Conservation (phyloP, 805 yeast genomes). For the Wickerhamomyces canadensis region DNA sequence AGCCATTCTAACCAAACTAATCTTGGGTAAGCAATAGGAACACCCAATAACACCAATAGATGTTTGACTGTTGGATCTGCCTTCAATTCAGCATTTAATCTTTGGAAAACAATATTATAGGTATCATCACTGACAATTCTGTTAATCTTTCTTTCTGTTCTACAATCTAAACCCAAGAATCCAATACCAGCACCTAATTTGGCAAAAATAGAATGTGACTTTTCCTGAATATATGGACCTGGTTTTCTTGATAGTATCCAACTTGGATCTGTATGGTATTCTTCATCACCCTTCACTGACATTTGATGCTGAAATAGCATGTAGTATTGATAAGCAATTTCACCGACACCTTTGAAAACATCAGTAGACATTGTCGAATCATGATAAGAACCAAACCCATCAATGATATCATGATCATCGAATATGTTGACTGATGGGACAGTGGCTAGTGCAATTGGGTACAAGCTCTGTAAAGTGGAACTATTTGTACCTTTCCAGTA, state of each 20-base stretch:
- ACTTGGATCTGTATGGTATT: constrained; percentile 34
- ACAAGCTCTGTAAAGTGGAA: constrained; percentile 56
- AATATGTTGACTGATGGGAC: constrained; percentile 83
- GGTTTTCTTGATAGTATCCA: constrained; percentile 57
- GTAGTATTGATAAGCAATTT: constrained; percentile 77
- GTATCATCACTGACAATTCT: constrained; percentile 50
- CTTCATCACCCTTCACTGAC: constrained; percentile 38
- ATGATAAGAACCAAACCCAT: constrained; percentile 88
- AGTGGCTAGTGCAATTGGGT: constrained; percentile 71
- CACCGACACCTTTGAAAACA: constrained; percentile 69
- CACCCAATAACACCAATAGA: constrained; percentile 78
- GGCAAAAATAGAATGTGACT: constrained; percentile 63
- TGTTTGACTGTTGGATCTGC: constrained; percentile 59
- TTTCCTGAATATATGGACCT: constrained; percentile 69
- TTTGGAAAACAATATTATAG: constrained; percentile 54
- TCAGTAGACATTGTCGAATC: constrained; percentile 69
- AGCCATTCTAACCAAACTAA: constrained; percentile 84
- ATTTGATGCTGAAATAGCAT: constrained; percentile 89
- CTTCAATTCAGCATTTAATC: constrained; percentile 51
- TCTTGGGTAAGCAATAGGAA: constrained; percentile 92
- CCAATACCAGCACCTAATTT: constrained; percentile 71
- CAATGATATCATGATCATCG: constrained; percentile 96
- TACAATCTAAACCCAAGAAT: constrained; percentile 81
- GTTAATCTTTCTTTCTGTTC: constrained; percentile 76
- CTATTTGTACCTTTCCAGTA: constrained; percentile 71